Percentiles rank a stretch among this genome's conserved stretches.
These are phyloP conservation scores for Paraurostyla sp. DNA, from an alignment of 73 alveolate species.

Conservation along the genomic window DNA sequence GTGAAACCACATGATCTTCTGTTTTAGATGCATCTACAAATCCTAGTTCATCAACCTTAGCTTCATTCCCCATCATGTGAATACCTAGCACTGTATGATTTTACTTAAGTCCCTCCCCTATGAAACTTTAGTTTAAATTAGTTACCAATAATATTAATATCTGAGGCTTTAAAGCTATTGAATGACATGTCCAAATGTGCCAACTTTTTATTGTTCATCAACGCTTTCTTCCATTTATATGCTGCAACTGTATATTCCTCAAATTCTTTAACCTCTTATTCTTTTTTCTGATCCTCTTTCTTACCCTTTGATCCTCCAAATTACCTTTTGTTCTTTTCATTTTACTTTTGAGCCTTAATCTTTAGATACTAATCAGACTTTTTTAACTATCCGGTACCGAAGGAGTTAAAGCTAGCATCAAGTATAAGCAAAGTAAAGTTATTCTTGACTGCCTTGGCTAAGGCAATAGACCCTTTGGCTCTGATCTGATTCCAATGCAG, in stretches of 20 bases:
- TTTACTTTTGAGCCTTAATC: not conserved
- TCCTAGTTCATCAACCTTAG: conserved; percentile 84
- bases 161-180: conserved; percentile 62
- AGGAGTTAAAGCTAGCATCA: conserved; percentile 81
- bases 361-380: too few relatives aligned
- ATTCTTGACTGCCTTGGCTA: conserved; percentile 56
- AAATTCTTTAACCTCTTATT: not conserved
- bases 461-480: conserved; percentile 66
- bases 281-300: too few relatives aligned
- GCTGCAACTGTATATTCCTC: conserved; percentile 53
- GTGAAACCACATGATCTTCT: conserved; percentile 35
- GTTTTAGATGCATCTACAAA: conserved; percentile 63
- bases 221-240: conserved; percentile 23
- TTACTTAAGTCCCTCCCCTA: conserved; percentile 82
- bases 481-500: conserved; percentile 79
- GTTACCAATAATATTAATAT: conserved; percentile 59
- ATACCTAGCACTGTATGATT: conserved; percentile 91
- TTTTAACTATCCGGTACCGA: conserved; percentile 46
- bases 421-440: conserved; percentile 58
- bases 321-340: not conserved
- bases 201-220: conserved; percentile 52
- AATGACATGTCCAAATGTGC: conserved; percentile 88
- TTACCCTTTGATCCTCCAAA: too few relatives aligned
- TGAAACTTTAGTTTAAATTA: conserved; percentile 52
- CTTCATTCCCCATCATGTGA: conserved; percentile 91